A percentile compares a stretch with the other conserved stretches of the same genome.
Evolutionary conservation across 257 asterid species (phyloP).

Genomic region (Solanum sitiens): DNA sequence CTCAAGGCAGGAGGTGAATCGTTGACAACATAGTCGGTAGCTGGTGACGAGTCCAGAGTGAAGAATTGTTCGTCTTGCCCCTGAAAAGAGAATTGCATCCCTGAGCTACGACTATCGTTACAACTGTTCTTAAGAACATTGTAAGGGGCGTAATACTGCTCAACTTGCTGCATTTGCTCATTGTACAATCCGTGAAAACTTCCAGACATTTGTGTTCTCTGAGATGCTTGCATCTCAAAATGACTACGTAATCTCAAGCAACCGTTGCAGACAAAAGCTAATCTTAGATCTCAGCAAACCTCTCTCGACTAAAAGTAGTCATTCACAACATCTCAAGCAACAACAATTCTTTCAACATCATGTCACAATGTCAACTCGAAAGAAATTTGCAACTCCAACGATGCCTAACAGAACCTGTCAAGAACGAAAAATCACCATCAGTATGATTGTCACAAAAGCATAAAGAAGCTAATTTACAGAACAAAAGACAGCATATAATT

Average conservation of each 20-base stretch:
- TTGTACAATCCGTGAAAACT: constrained; percentile 27
- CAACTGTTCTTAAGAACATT: constrained; percentile 40
- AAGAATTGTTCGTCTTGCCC: constrained; percentile 44
- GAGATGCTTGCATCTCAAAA: constrained; percentile 10
- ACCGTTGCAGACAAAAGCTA: neutral
- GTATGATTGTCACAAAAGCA: neutral
- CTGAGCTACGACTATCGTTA: constrained; percentile 33
- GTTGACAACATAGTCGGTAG: constrained; percentile 18
- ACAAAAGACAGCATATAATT: neutral
- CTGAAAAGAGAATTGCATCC: constrained; percentile 40
- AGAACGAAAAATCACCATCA: neutral
- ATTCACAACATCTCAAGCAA: neutral
- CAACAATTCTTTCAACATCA: neutral
- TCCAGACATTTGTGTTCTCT: constrained; percentile 38
- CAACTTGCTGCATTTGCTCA: constrained; percentile 41
- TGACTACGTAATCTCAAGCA: neutral
- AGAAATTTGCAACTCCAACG: neutral
- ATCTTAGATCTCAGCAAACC: neutral
- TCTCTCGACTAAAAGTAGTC: neutral
- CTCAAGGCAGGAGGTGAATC: constrained; percentile 67
- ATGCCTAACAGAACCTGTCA: neutral
- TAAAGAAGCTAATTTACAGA: neutral
- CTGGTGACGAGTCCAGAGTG: constrained; percentile 81
- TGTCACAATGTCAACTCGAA: neutral
- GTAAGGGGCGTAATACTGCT: constrained; percentile 28